Conservation (phyloP, 805 yeast genomes). For the Ogataea nakhonphanomensis region DNA sequence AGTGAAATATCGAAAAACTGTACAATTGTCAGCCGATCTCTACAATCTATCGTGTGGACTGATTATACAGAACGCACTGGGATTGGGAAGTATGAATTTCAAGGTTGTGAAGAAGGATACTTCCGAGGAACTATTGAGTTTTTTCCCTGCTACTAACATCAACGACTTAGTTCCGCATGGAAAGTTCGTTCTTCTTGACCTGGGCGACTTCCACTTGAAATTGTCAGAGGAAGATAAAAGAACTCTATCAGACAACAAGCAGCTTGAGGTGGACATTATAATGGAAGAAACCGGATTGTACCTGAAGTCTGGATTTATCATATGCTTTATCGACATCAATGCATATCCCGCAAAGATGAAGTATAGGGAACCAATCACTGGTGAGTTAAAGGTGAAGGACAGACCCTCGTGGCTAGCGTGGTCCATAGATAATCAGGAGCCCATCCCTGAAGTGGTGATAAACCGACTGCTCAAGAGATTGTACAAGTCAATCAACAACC, state of each 20-base stretch:
- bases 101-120: constrained; percentile 37
- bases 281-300: constrained; percentile 58
- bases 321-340: constrained; percentile 35
- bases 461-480: constrained; percentile 45
- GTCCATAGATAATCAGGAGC: constrained; percentile 32
- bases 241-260: constrained; percentile 18
- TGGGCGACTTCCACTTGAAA: constrained; percentile 44
- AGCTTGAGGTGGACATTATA: constrained; percentile 38
- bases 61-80: constrained; percentile 50
- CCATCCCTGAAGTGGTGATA: constrained; percentile 35
- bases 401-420: constrained; percentile 30
- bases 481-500: constrained; percentile 42
- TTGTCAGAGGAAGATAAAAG: background rate
- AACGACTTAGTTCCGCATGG: constrained; percentile 54
- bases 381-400: constrained; percentile 4
- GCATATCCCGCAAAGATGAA: constrained; percentile 24
- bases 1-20: constrained; percentile 41
- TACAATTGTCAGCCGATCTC: constrained; percentile 46
- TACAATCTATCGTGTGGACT: constrained; percentile 52
- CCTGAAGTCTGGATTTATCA: constrained; percentile 48
- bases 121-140: constrained; percentile 35
- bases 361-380: constrained; percentile 4
- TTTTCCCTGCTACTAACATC: constrained; percentile 55
- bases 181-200: constrained; percentile 45
- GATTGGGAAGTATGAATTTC: constrained; percentile 57